Percentiles rank a stretch among this genome's conserved stretches.
phyloP scores from a whole-genome alignment of 1,284 basidiomycete species.

The Ustilago bromivora region DNA sequence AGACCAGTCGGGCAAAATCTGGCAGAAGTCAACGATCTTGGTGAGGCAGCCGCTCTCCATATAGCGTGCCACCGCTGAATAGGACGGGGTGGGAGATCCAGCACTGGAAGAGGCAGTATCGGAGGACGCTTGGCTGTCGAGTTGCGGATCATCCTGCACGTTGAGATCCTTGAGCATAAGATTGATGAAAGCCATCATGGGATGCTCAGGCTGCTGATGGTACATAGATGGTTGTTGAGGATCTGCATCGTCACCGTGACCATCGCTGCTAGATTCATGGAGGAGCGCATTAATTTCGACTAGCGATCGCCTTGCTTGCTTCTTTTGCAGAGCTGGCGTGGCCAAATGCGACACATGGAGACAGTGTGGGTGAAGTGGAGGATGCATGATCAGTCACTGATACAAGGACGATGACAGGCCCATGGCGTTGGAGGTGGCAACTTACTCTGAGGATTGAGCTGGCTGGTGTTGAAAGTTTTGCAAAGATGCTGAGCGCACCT shows the following conservation, averaged over 20 bases:
- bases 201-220: slow-evolving; percentile 24
- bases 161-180: slow-evolving; percentile 53
- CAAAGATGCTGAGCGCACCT: slow-evolving; percentile 50
- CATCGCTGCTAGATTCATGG: slow-evolving; percentile 9
- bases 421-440: background rate
- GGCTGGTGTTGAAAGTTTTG: slow-evolving; percentile 54
- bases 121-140: slow-evolving; percentile 21
- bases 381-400: background rate
- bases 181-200: slow-evolving; percentile 52
- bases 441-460: slow-evolving; percentile 50
- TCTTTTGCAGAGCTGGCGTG: slow-evolving; percentile 44
- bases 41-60: slow-evolving; percentile 20
- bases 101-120: slow-evolving; percentile 14
- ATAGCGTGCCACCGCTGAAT: slow-evolving; percentile 16
- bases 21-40: slow-evolving; percentile 32
- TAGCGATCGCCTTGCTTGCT: slow-evolving; percentile 44
- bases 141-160: slow-evolving; percentile 14
- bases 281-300: slow-evolving; percentile 50
- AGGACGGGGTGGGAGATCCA: slow-evolving; percentile 7
- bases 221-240: slow-evolving; percentile 20
- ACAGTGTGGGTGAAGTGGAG: background rate
- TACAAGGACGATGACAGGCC: background rate
- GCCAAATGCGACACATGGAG: background rate
- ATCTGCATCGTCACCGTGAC: slow-evolving; percentile 25
- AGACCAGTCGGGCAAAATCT: slow-evolving; percentile 36